Base-by-base conservation (phyloP, 305 asterid species). In the Plantago rigida region DNA sequence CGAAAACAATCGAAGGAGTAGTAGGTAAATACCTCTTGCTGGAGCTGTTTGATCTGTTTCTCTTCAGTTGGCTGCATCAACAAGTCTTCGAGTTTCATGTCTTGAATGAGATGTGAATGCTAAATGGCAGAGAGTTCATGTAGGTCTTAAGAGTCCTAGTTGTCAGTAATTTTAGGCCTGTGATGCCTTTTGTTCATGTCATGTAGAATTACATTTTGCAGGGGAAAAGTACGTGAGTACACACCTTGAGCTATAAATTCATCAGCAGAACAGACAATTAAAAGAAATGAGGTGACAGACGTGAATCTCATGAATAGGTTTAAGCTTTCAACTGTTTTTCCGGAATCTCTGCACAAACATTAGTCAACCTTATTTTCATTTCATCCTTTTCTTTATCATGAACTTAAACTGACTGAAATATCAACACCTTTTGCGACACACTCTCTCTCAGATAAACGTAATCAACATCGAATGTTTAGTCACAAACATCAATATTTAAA, bases 81-180 rank as follows among this genome's bases (percentile, higher is more conserved):
- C 56, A 87, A 77, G 47, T 87, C 97, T 65, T 89, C 97, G 69
- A 87, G 84, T 87, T 89, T 89, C 97, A 89, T 83, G 65, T 51
- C 74, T 70, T 39, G 15, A 41, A 28, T 50, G 3, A 26, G 17
- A 8, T 51, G 45, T 24, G 42, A 3, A 34, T 51, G 15, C 11
- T 36, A 36, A 36, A 36, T 36, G 5, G 44, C 44, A 36, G 9
- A 8, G 44, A 36, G 8, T 22, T 22, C 44, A 36, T 36, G 6
- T 6, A 36, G 44, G 44, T 36, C 10, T 6, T 36, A 36, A 36
- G 44, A 47, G 13, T 51, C 4, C 51, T 56, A 50, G 17, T 3
- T 63, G 52, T 19, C 26, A 42, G 60, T 47, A 19, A 19, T 49
- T 28, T 45, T 22, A n/a, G n/a, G 44, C 29, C 47, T 4, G 41